Percentiles rank a stretch among this genome's conserved stretches.
Conservation (phyloP, 768 basidiomycete species). For the Gelatoporia subvermispora region DNA sequence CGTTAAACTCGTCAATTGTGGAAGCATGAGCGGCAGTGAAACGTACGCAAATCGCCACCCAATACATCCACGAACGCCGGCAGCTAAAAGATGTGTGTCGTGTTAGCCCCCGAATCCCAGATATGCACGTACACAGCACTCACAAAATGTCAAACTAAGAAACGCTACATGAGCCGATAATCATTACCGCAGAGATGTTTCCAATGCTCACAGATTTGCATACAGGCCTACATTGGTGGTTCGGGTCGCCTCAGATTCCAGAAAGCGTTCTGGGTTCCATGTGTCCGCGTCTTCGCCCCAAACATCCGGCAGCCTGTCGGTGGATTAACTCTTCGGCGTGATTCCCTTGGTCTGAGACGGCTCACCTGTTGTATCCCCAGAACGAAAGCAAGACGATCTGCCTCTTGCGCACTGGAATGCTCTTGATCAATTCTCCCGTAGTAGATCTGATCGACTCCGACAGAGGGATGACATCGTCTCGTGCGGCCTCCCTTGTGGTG, state of each 20-base stretch:
- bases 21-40: no score
- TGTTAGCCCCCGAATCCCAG: background rate
- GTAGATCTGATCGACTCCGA: slow-evolving; percentile 23
- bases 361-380: slow-evolving; percentile 26
- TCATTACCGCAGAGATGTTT: background rate
- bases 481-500: slow-evolving; percentile 17
- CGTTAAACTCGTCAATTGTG: background rate
- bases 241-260: slow-evolving; percentile 1
- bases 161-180: slow-evolving; percentile 17
- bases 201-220: slow-evolving; percentile 7
- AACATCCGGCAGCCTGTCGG: slow-evolving; percentile 10
- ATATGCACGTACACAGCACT: background rate
- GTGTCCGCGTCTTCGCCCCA: slow-evolving; percentile 25
- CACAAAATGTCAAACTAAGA: slow-evolving; percentile 9
- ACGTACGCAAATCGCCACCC: slow-evolving; percentile 15
- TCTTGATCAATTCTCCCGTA: slow-evolving; percentile 18
- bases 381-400: slow-evolving; percentile 5
- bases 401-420: slow-evolving; percentile 14
- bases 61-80: slow-evolving; percentile 10
- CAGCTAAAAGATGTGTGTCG: slow-evolving; percentile 5
- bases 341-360: background rate
- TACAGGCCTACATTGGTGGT: slow-evolving; percentile 15
- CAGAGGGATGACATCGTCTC: slow-evolving; percentile 30
- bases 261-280: slow-evolving; percentile 22
- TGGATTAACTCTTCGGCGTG: background rate